Percentiles rank a stretch among this genome's conserved stretches.
phyloP scores from a whole-genome alignment of 2,329 filamentous ascomycete genomes.

The Colletotrichum lentis region DNA sequence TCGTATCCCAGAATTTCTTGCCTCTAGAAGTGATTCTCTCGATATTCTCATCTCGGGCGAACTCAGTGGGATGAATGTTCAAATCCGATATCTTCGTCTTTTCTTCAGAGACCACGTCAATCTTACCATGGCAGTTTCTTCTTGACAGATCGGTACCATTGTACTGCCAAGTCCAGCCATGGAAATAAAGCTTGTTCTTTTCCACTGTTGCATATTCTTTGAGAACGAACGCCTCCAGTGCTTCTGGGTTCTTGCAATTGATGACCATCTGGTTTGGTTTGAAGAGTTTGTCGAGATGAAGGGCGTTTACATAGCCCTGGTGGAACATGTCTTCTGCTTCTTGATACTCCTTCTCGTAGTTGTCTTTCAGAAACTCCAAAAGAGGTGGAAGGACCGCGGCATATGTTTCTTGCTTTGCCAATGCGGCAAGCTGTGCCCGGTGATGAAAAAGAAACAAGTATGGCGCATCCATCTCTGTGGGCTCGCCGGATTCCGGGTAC shows the following conservation, averaged over 20 bases:
- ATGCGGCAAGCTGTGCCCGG: neutral
- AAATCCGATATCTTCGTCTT: neutral
- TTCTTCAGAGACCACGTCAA: neutral
- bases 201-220: neutral
- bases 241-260: neutral
- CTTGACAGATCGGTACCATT: constrained; percentile 1
- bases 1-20: constrained; percentile 9
- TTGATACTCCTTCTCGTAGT: neutral
- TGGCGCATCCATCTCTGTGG: constrained; percentile 1
- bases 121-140: neutral
- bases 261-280: constrained; percentile 11
- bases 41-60: neutral
- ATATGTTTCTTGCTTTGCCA: neutral
- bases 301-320: neutral
- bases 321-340: neutral
- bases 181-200: neutral
- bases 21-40: neutral
- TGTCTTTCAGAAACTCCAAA: neutral
- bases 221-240: neutral
- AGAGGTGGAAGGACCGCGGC: neutral
- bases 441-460: constrained; percentile 13
- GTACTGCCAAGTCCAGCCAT: neutral
- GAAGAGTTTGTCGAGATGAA: constrained; percentile 5
- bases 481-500: neutral
- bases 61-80: neutral